Evolutionary conservation across 2,329 filamentous ascomycete genomes (phyloP).

Genomic region (Sporothrix luriei): DNA sequence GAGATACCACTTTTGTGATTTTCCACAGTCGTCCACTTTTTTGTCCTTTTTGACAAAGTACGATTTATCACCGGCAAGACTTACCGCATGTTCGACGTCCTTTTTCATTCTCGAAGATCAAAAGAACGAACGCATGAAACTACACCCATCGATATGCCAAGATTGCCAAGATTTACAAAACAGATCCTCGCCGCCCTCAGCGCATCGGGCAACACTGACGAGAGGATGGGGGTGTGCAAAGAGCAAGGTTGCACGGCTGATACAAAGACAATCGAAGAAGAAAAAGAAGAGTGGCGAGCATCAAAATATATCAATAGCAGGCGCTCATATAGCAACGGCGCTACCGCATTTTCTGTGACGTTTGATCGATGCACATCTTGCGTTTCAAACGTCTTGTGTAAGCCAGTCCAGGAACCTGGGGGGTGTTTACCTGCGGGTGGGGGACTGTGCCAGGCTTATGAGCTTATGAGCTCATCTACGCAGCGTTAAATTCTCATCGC

Average conservation of each 20-base stretch:
- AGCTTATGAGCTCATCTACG: neutral
- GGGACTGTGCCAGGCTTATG: too few species aligned
- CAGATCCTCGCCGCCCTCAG: conserved; percentile 13
- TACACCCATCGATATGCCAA: neutral
- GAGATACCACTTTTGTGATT: conserved; percentile 18
- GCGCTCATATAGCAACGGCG: conserved; percentile 1
- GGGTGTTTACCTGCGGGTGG: neutral
- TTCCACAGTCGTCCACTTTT: neutral
- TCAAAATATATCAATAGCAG: neutral
- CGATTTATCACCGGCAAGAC: neutral
- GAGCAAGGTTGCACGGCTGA: neutral
- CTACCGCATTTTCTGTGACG: conserved; percentile 23
- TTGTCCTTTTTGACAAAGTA: neutral
- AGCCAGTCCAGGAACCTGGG: conserved; percentile 15
- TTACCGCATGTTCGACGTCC: neutral
- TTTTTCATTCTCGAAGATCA: conserved; percentile 18
- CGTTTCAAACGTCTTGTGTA: conserved; percentile 22
- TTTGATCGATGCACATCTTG: conserved; percentile 34
- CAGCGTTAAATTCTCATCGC: neutral
- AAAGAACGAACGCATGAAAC: neutral
- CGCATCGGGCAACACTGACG: conserved; percentile 9
- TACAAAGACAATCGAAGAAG: neutral
- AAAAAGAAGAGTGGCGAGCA: neutral
- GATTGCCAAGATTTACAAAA: conserved; percentile 29
- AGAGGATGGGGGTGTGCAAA: neutral